A percentile compares a stretch with the other conserved stretches of the same genome.
phyloP scores from a whole-genome alignment of 2,329 filamentous ascomycete species.

The Fonsecaea multimorphosa region DNA sequence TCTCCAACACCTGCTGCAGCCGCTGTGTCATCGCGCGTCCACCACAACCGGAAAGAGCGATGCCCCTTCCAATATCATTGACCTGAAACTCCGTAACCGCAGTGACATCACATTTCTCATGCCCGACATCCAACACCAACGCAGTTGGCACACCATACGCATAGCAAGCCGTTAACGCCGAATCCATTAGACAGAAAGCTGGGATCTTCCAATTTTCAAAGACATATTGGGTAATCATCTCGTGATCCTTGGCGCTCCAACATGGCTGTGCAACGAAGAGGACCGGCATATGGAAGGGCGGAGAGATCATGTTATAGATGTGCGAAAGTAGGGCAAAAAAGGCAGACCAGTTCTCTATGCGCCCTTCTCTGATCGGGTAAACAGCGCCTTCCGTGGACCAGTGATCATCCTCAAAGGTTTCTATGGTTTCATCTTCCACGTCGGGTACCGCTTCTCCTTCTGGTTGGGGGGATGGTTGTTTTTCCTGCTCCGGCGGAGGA shows the following conservation, averaged over 20 bases:
- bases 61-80: conserved; percentile 69
- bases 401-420: conserved; percentile 84
- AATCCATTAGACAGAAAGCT: conserved; percentile 87
- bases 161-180: conserved; percentile 78
- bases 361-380: conserved; percentile 81
- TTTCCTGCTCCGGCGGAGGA: conserved; percentile 13
- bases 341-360: conserved; percentile 86
- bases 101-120: conserved; percentile 89
- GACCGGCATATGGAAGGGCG: conserved; percentile 92
- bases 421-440: conserved; percentile 52
- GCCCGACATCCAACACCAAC: conserved; percentile 89
- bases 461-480: conserved; percentile 3
- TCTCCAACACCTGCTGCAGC: conserved; percentile 68
- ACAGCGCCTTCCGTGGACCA: conserved; percentile 87
- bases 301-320: conserved; percentile 85
- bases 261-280: conserved; percentile 86
- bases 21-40: conserved; percentile 84
- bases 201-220: conserved; percentile 98
- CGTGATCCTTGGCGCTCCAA: conserved; percentile 87
- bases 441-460: conserved; percentile 3
- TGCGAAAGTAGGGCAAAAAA: conserved; percentile 94
- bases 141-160: conserved; percentile 83
- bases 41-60: conserved; percentile 71
- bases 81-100: conserved; percentile 84
- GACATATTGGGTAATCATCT: conserved; percentile 88